Base-by-base conservation (phyloP, 2,329 filamentous ascomycete species). In the Cladosporium velox region DNA sequence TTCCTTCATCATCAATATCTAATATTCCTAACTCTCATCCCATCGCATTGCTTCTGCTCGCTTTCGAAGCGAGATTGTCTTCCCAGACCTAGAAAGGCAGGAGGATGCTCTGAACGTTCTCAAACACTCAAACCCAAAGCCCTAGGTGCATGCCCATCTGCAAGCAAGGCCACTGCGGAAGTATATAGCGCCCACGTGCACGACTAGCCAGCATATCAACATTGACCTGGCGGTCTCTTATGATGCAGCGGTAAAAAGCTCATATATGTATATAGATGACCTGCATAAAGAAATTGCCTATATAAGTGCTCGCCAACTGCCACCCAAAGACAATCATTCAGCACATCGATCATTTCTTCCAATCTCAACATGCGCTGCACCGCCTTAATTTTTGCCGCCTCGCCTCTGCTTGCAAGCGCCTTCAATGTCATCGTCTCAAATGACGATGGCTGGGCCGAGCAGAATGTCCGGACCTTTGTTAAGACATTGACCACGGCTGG, bases 391-490 rank as follows among this genome's bases (percentile, higher is more conserved):
- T 15, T 64, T n/a, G 32, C 18, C 14, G 35, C 55, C 10, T 57
- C 34, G 15, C 51, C 61, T 18, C 26, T 64, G 3, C 60, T 63
- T 8, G 61, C 51, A 14, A 55, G 21, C 26, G 61, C 61, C 51
- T 64, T 57, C 51, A 86, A 87, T 70, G 86, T 89, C 72, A 74
- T 91, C 64, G 86, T 89, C 65, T 84, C 85, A 69, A 91, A 91
- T 76, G 89, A 91, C 70, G 90, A 91, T 73, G 89, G 90, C 38
- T 91, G 90, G 90, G 88, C 89, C 5, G 89, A 91, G 78, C 83
- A 83, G 49, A 90, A 91, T 72, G 78, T 89, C 59, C 85, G 89
- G 18, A 81, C 83, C 0, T 79, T 91, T 61, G 86, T 89, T 77
- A 77, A 86, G 62, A 80, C 82, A 14, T 77, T 91, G 49, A 82